phyloP scores from a whole-genome alignment of 176 grass and related monocot genomes.

The Rhynchospora breviuscula region DNA sequence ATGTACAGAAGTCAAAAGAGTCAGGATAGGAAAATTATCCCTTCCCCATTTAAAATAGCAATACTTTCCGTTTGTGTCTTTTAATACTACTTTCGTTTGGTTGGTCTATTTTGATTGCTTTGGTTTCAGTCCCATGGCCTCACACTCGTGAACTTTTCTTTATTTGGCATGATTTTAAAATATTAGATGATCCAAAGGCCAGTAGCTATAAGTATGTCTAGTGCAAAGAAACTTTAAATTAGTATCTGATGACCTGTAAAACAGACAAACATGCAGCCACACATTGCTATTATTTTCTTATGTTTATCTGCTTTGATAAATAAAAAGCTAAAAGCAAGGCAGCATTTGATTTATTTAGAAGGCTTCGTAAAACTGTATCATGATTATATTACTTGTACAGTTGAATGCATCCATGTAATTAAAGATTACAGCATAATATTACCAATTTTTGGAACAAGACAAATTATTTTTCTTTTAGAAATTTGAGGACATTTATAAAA shows the following conservation, averaged over 20 bases:
- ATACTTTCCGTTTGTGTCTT: constrained; percentile 1
- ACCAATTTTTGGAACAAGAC: not conserved
- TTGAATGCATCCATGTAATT: not conserved
- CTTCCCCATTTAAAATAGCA: too few species aligned
- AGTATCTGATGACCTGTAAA: not conserved
- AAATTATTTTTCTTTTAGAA: not conserved
- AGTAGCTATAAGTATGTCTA: not conserved
- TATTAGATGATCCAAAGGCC: not conserved
- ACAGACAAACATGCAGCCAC: not conserved
- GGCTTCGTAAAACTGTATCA: too few species aligned
- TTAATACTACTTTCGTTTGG: not conserved
- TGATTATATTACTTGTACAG: too few species aligned
- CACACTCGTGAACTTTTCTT: not conserved
- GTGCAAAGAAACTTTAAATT: not conserved
- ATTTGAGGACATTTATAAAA: too few species aligned
- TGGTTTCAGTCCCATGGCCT: not conserved
- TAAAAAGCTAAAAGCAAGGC: too few species aligned
- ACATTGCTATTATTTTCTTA: not conserved
- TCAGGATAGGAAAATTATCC: too few species aligned
- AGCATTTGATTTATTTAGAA: too few species aligned
- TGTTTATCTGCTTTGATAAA: too few species aligned
- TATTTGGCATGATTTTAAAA: not conserved
- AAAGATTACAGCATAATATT: not conserved
- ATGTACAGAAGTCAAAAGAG: too few species aligned
- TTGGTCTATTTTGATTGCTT: constrained; percentile 1